Conservation (phyloP, 176 grass and related monocot genomes). For the Carex pumila region DNA sequence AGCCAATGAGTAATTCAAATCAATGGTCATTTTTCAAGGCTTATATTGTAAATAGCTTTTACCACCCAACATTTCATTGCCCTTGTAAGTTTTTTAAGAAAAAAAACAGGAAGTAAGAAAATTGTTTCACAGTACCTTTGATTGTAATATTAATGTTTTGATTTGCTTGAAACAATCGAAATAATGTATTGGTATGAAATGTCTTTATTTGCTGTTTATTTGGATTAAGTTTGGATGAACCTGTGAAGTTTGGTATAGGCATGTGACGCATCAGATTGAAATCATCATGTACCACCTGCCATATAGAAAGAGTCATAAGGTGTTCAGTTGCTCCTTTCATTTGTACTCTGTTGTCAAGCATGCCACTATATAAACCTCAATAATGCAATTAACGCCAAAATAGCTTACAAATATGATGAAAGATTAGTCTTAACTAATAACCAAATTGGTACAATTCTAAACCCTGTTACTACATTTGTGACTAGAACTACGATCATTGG, state of each 20-base stretch:
- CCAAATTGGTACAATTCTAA: neutral
- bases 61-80: neutral
- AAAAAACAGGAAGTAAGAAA: neutral
- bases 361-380: neutral
- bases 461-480: neutral
- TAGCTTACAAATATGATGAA: neutral
- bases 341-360: neutral
- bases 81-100: neutral
- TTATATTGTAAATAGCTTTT: conserved; percentile 1
- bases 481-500: neutral
- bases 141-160: neutral
- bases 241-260: neutral
- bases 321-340: neutral
- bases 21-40: neutral
- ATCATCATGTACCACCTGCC: neutral
- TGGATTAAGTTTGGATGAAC: neutral
- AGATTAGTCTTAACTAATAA: neutral
- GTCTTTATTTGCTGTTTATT: neutral
- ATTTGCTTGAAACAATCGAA: conserved; percentile 4
- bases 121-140: neutral
- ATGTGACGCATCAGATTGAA: too few relatives aligned
- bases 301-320: neutral
- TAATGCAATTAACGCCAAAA: neutral
- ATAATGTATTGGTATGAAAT: conserved; percentile 2
- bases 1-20: conserved; percentile 6